Base-by-base conservation (phyloP, 1,139 yeast species). In the Suhomyces yuchorum region DNA sequence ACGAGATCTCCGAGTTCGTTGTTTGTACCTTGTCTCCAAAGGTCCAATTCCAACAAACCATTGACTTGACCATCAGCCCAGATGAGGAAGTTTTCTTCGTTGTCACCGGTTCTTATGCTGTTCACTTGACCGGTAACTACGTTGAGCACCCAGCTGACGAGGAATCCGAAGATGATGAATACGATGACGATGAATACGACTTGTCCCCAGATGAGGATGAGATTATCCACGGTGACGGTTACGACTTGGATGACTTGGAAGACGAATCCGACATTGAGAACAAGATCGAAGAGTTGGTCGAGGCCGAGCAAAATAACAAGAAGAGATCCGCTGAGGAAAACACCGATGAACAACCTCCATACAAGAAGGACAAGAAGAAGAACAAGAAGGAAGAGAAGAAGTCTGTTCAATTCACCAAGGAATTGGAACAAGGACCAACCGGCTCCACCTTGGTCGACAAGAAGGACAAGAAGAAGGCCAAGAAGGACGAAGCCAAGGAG, bases 171-270 rank as follows among this genome's bases (percentile, higher is more conserved):
- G 83, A 77, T 44, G 81, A 78, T 43, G 76, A 69, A 41, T 75
- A 73, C 47, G 75, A 75, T 49, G 81, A 78, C 48, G 81, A 84
- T 49, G 96, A 87, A 59, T 89, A 88, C 67, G 96, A 90, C 68
- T 79, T 89, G 66, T 85, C 95, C 50, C 96, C 96, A 52, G 96
- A 89, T 73, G 96, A 90, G 73, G 97, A 90, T 64, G 97, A 90
- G 70, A 71, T 88, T 55, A 61, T 77, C 42, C 55, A 53, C 49
- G 58, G 58, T 54, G 67, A 66, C 44, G 77, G 68, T 28, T 78
- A 76, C 56, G 87, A 83, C 58, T 71, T 81, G 61, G 87, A 82
- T 54, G 85, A 81, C 55, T 73, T 83, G 59, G 89, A 84, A 67
- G 75, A 76, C 53, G 80, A 75, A 53, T 80, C 80, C 37, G 83